Conservation (phyloP, 1,284 basidiomycete species). For the Rhodotorula sp. region DNA sequence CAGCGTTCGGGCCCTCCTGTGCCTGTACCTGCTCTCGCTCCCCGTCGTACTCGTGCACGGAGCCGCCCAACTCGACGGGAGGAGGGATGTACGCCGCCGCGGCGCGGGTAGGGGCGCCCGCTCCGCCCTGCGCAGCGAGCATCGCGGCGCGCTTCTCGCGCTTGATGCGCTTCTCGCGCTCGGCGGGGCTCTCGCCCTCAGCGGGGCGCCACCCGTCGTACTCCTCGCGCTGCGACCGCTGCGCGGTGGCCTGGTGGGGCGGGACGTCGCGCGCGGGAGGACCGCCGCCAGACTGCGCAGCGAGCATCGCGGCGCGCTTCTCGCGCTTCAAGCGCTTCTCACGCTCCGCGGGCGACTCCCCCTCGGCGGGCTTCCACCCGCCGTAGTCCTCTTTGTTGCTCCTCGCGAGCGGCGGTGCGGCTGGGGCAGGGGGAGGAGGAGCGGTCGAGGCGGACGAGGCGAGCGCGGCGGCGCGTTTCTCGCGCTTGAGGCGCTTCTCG, state of each 20-base stretch:
- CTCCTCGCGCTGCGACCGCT: constrained; percentile 8
- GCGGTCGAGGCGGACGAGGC: not conserved
- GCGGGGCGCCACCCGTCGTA: constrained; percentile 31
- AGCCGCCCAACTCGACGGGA: not conserved
- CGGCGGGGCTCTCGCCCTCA: constrained; percentile 29
- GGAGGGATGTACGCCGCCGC: constrained; percentile 15
- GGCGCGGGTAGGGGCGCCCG: not conserved
- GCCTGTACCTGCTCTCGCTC: not conserved
- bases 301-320: constrained; percentile 23
- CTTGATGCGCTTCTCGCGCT: constrained; percentile 40
- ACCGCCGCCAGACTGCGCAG: not conserved
- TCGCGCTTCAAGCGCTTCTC: constrained; percentile 38
- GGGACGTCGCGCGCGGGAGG: not conserved
- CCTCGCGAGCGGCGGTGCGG: not conserved
- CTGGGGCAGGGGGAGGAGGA: not conserved
- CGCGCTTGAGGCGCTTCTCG: constrained; percentile 37
- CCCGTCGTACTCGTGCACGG: not conserved
- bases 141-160: constrained; percentile 34
- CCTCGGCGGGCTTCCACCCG: constrained; percentile 29
- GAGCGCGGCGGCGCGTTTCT: constrained; percentile 28
- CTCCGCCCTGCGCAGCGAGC: constrained; percentile 13
- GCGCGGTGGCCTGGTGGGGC: not conserved
- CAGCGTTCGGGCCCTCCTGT: not conserved
- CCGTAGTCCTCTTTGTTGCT: constrained; percentile 8
- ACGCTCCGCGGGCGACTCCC: constrained; percentile 30